A percentile compares a stretch with the other conserved stretches of the same genome.
Evolutionary conservation across 768 basidiomycete genomes (phyloP).

Genomic region (Dentipellis fragilis): DNA sequence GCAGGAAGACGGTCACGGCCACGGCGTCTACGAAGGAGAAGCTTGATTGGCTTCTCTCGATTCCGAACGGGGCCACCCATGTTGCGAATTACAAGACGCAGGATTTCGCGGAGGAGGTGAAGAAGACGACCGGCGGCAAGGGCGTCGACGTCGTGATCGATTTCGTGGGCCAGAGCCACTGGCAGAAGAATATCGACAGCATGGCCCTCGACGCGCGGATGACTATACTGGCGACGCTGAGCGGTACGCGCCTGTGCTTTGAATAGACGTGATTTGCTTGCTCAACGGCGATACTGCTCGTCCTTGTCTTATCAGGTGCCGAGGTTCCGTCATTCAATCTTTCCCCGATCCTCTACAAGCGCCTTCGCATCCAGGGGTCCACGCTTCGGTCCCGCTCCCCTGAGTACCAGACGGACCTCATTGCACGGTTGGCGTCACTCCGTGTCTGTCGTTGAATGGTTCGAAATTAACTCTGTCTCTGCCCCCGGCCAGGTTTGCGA

Average conservation of each 20-base stretch:
- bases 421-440: conserved; percentile 34
- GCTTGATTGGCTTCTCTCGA: conserved; percentile 59
- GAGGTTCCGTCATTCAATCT: conserved; percentile 46
- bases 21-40: conserved; percentile 84
- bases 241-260: conserved; percentile 35
- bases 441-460: neutral
- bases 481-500: conserved; percentile 33
- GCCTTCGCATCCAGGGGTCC: conserved; percentile 81
- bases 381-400: conserved; percentile 68
- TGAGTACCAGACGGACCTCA: conserved; percentile 71
- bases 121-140: conserved; percentile 52
- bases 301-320: conserved; percentile 30
- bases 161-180: conserved; percentile 70
- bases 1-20: conserved; percentile 61
- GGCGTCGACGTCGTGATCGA: conserved; percentile 84
- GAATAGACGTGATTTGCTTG: neutral
- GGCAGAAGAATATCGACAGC: conserved; percentile 60
- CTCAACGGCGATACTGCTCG: neutral
- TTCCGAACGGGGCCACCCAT: conserved; percentile 64
- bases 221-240: conserved; percentile 55
- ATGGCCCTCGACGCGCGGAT: conserved; percentile 67
- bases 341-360: conserved; percentile 65
- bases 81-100: conserved; percentile 78
- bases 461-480: neutral
- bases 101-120: conserved; percentile 68